Conservation (phyloP, 768 basidiomycete genomes). For the Leucosporidium scottii region DNA sequence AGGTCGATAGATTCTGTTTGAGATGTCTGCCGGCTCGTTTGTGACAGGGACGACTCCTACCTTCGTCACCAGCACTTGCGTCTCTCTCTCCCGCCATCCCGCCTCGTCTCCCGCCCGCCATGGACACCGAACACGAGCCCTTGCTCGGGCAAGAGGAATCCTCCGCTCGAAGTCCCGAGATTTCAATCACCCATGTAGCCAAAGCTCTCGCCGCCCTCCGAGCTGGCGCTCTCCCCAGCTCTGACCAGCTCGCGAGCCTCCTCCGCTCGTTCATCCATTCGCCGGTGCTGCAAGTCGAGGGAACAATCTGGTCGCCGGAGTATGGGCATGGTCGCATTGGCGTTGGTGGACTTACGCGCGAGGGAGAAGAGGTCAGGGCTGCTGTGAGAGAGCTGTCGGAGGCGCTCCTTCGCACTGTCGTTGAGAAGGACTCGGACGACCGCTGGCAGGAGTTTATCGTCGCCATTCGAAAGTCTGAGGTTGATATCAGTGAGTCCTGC, state of each 20-base stretch:
- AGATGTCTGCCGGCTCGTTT: too few species aligned
- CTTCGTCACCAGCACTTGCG: too few species aligned
- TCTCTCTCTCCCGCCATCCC: too few species aligned
- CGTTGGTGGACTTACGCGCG: neutral
- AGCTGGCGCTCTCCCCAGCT: constrained; percentile 17
- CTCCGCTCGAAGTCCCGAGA: too few species aligned
- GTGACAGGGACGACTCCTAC: too few species aligned
- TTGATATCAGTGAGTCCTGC: constrained; percentile 3
- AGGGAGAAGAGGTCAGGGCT: constrained; percentile 13
- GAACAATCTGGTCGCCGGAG: neutral
- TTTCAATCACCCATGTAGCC: constrained; percentile 6
- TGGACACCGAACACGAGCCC: too few species aligned
- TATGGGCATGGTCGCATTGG: constrained; percentile 16
- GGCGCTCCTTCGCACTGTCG: constrained; percentile 1
- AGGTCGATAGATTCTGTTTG: too few species aligned
- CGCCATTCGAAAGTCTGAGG: neutral
- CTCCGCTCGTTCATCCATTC: neutral
- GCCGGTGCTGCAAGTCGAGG: neutral
- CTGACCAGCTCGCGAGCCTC: constrained; percentile 1
- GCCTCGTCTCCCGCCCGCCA: too few species aligned
- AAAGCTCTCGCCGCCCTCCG: constrained; percentile 6
- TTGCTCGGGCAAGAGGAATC: too few species aligned
- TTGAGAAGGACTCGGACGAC: constrained; percentile 1
- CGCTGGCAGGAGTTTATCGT: constrained; percentile 22
- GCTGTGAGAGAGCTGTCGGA: constrained; percentile 1